Conservation (phyloP, 2,329 filamentous ascomycete genomes). For the Trichoderma sp. region DNA sequence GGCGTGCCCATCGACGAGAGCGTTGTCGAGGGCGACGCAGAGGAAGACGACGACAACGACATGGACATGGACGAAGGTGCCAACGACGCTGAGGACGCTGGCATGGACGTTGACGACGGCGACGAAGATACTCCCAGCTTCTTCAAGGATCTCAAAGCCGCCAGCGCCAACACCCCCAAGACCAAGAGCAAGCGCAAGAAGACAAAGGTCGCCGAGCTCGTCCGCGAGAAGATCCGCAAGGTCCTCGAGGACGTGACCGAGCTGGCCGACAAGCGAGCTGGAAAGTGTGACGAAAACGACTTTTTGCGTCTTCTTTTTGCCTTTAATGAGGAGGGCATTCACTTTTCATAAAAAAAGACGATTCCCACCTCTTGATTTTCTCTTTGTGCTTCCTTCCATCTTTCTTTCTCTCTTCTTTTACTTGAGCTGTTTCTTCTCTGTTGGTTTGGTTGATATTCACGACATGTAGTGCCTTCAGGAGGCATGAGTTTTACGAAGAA, state of each 20-base stretch:
- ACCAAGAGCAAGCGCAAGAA: slow-evolving; percentile 71
- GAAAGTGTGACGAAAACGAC: slow-evolving; percentile 89
- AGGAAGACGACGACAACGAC: slow-evolving; percentile 41
- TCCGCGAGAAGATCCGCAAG: slow-evolving; percentile 82
- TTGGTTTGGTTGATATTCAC: neutral
- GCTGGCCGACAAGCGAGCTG: slow-evolving; percentile 75
- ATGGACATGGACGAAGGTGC: slow-evolving; percentile 43
- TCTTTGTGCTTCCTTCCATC: neutral
- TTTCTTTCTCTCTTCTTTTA: neutral
- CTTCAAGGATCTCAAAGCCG: slow-evolving; percentile 65
- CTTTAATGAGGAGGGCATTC: slow-evolving; percentile 90
- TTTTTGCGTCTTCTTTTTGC: slow-evolving; percentile 77
- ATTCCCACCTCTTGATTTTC: neutral
- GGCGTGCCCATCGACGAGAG: slow-evolving; percentile 75
- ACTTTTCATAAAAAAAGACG: slow-evolving; percentile 64
- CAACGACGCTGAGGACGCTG: slow-evolving; percentile 47
- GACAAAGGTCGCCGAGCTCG: slow-evolving; percentile 75
- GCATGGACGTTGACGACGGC: slow-evolving; percentile 50
- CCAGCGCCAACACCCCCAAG: slow-evolving; percentile 45
- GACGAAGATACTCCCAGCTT: slow-evolving; percentile 62
- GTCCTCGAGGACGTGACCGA: slow-evolving; percentile 79
- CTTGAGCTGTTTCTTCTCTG: neutral
- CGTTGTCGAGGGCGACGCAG: slow-evolving; percentile 45
- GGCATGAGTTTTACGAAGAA: neutral
- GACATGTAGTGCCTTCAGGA: neutral